These are phyloP conservation scores for Wallacemonas collosoma DNA, from an alignment of 208 protist genomes.

Conservation along the genomic window DNA sequence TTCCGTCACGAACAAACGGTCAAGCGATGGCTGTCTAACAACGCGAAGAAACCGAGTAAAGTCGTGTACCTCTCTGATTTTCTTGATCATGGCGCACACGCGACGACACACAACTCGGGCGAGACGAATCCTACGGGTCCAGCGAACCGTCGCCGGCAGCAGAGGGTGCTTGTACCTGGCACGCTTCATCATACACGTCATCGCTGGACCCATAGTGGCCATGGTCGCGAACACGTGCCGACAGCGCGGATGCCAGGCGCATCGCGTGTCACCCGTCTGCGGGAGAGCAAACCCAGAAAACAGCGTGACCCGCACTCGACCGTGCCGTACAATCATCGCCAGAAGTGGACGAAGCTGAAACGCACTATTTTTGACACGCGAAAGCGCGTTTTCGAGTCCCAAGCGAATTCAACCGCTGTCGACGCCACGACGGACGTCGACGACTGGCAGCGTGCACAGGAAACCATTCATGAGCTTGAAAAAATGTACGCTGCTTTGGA, in stretches of 20 bases:
- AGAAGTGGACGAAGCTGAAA: constrained; percentile 40
- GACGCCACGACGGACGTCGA: neutral
- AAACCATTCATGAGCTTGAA: constrained; percentile 25
- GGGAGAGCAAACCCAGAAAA: constrained; percentile 17
- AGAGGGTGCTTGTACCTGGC: neutral
- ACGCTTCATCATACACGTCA: neutral
- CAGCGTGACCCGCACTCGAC: constrained; percentile 29
- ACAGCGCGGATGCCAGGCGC: neutral
- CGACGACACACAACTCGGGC: neutral
- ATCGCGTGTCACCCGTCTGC: neutral
- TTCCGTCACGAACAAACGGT: constrained; percentile 25
- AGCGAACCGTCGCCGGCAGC: neutral
- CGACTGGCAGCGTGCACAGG: neutral
- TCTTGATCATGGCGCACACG: neutral
- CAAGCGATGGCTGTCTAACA: constrained; percentile 13
- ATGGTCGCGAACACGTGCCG: neutral
- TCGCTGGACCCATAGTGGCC: neutral
- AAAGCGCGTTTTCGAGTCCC: constrained; percentile 22
- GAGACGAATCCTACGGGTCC: neutral
- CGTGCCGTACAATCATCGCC: constrained; percentile 42
- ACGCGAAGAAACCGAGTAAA: constrained; percentile 18
- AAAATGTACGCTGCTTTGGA: constrained; percentile 25
- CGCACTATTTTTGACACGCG: constrained; percentile 31
- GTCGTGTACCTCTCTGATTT: constrained; percentile 26
- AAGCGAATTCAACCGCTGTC: neutral